These are phyloP conservation scores for Aureobasidium zeae DNA, from an alignment of 2,329 filamentous ascomycete genomes.

Conservation along the genomic window DNA sequence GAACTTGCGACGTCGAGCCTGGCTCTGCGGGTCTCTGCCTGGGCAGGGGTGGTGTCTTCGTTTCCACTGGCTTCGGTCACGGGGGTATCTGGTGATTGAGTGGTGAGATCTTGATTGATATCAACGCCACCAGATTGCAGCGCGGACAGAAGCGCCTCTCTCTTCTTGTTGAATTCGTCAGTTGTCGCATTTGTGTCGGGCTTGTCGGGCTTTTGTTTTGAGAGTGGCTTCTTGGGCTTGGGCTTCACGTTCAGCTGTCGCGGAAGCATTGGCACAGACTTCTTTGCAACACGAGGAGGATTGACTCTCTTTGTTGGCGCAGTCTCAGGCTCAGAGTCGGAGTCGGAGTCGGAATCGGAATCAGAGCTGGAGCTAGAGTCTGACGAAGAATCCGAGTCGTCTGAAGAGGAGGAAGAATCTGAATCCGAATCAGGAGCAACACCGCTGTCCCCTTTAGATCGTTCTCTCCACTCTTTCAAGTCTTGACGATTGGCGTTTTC, in stretches of 20 bases:
- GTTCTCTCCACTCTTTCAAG: slow-evolving; percentile 25
- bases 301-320: neutral
- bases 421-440: slow-evolving; percentile 2
- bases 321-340: neutral
- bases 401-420: slow-evolving; percentile 1
- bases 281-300: neutral
- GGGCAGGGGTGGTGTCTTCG: neutral
- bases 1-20: slow-evolving; percentile 52
- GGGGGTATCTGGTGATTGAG: slow-evolving; percentile 1
- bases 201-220: slow-evolving; percentile 5
- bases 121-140: slow-evolving; percentile 47
- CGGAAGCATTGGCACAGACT: slow-evolving; percentile 17
- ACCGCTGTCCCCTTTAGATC: neutral
- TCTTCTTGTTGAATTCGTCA: slow-evolving; percentile 42
- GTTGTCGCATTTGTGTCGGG: slow-evolving; percentile 23
- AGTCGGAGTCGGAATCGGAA: slow-evolving; percentile 12
- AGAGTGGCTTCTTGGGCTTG: slow-evolving; percentile 4
- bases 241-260: slow-evolving; percentile 15
- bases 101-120: slow-evolving; percentile 22
- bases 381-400: slow-evolving; percentile 6
- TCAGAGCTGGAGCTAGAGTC: neutral
- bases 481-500: slow-evolving; percentile 43
- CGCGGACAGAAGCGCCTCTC: slow-evolving; percentile 43
- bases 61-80: neutral
- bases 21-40: slow-evolving; percentile 28